A percentile compares a stretch with the other conserved stretches of the same genome.
phyloP scores from a whole-genome alignment of 2,329 filamentous ascomycete genomes.

The Daldinia eschscholtzii region DNA sequence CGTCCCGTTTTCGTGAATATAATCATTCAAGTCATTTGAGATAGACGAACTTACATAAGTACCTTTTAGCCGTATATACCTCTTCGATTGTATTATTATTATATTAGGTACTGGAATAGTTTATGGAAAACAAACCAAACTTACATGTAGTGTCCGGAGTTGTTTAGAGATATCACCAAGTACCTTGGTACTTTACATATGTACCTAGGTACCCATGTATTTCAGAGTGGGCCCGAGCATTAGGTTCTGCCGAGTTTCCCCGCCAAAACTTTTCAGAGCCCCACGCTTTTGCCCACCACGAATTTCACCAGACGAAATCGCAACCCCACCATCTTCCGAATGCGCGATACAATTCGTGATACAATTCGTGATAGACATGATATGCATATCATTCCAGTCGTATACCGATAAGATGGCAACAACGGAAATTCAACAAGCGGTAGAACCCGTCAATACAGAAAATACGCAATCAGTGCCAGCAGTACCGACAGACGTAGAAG shows the following conservation, averaged over 20 bases:
- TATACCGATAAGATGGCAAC: slow-evolving; percentile 30
- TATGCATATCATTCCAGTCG: slow-evolving; percentile 2
- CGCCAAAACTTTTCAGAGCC: slow-evolving; percentile 49
- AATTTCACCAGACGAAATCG: slow-evolving; percentile 36
- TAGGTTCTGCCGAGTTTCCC: slow-evolving; percentile 42
- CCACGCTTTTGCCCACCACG: slow-evolving; percentile 33
- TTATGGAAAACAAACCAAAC: neutral
- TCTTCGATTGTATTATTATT: neutral
- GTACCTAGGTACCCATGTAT: neutral
- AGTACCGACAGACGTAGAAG: slow-evolving; percentile 6
- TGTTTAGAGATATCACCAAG: neutral
- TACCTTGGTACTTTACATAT: neutral
- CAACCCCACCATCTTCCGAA: slow-evolving; percentile 38
- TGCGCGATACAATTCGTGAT: neutral
- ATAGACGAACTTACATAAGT: neutral
- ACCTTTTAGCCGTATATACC: neutral
- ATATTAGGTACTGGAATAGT: neutral
- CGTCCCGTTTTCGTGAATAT: neutral
- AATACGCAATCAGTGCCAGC: neutral
- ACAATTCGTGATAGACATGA: neutral
- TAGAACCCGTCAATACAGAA: neutral
- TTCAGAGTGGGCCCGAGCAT: neutral
- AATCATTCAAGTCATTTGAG: neutral
- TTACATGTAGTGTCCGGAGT: too few relatives aligned
- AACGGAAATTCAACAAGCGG: slow-evolving; percentile 23